These are phyloP conservation scores for Amanita brunnescens DNA, from an alignment of 768 basidiomycete genomes.

Conservation along the genomic window DNA sequence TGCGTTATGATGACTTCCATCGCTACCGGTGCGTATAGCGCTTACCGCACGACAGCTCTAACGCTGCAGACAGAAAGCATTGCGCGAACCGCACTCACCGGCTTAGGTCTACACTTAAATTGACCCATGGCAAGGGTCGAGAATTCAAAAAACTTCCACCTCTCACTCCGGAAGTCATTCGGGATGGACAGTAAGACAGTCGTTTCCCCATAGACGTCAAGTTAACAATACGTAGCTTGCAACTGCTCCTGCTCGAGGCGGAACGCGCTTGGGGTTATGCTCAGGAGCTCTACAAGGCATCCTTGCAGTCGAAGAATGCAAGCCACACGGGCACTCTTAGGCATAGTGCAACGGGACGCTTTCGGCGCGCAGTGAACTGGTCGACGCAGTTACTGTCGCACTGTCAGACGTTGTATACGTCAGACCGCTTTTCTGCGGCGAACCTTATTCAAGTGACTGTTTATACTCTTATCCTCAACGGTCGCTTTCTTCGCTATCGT, in stretches of 20 bases:
- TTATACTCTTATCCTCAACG: conserved; percentile 75
- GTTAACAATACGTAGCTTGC: conserved; percentile 40
- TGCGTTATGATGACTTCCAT: conserved; percentile 82
- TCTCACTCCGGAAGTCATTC: conserved; percentile 58
- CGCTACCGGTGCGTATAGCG: conserved; percentile 61
- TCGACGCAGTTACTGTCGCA: conserved; percentile 68
- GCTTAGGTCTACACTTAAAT: conserved; percentile 73
- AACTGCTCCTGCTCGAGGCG: conserved; percentile 80
- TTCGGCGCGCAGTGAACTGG: conserved; percentile 74
- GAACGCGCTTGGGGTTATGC: conserved; percentile 91
- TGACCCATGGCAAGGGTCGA: conserved; percentile 82
- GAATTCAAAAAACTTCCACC: conserved; percentile 82
- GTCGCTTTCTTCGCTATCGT: conserved; percentile 72
- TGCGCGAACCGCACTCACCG: conserved; percentile 88
- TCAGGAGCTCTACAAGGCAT: conserved; percentile 58
- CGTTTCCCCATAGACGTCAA: not conserved
- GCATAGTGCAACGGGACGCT: conserved; percentile 69
- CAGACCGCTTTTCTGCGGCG: conserved; percentile 43
- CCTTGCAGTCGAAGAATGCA: conserved; percentile 43
- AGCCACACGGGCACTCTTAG: conserved; percentile 49
- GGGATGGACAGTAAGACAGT: conserved; percentile 73
- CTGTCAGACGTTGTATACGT: conserved; percentile 53
- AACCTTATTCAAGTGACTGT: conserved; percentile 61
- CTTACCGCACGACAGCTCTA: not conserved
- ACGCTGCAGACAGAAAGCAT: conserved; percentile 55